Evolutionary conservation across 768 basidiomycete species (phyloP), one percentile per base, ranked within the genome.

Genomic region (Galerina sulciceps): DNA sequence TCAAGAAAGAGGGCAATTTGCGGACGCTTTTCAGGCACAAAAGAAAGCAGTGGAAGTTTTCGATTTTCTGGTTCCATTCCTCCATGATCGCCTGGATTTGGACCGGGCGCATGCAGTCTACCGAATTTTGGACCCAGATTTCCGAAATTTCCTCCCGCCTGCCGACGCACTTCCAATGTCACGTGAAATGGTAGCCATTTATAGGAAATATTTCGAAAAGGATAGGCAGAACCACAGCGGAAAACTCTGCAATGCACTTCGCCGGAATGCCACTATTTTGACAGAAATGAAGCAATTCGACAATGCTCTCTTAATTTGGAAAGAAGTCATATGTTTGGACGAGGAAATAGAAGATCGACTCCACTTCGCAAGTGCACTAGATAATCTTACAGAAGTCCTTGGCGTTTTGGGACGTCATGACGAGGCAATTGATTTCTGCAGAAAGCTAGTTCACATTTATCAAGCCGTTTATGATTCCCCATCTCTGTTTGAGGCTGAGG

Each of bases 191-290:
- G 2, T 31, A 0, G 26, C 26, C 2, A 31, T 31, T 31, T 2
- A 5, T 31, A 31, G 26, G 26, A 31, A 2, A 31, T 31, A 31
- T 31, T 31, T 31, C 2, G 26, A 31, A 31, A 31, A 31, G 26
- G 26, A 31, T 31, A 31, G 26, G 26, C 26, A 36, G 1, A 31
- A 35, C 5, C 56, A 60, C 17, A 14, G 49, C 20, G 26, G 34
- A 14, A 0, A 17, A 13, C 26, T 60, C 6, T 60, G 54, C 17
- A 17, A 56, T 34, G 47, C 54, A n/a, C 49, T 56, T 17, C 55
- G 53, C 22, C 42, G 31, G 6, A 38, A 50, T 6, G 58, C 53
- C 2, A 36, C 14, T 15, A 42, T 59, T 11, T 13, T 54, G 13
- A 26, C 41, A 36, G n/a, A 36, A 6, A 23, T 36, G 26, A 36